phyloP scores from a whole-genome alignment of 768 basidiomycete genomes.

The Auriscalpium microsporum region DNA sequence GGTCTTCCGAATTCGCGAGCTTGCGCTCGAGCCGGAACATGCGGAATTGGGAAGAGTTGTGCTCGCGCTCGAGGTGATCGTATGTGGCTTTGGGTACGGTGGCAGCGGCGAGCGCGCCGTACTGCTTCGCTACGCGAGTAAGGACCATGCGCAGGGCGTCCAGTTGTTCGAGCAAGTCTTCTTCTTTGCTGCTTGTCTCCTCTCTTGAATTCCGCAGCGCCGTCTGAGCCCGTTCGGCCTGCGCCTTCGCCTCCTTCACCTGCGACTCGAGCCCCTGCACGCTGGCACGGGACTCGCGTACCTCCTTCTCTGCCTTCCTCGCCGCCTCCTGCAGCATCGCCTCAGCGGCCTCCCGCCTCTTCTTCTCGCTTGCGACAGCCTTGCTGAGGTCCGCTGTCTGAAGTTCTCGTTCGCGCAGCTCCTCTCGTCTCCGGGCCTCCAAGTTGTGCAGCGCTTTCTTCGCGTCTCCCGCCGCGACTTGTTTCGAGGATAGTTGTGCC shows the following conservation, averaged over 20 bases:
- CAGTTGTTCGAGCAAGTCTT: slow-evolving; percentile 39
- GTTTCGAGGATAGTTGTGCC: slow-evolving; percentile 40
- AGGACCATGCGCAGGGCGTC: slow-evolving; percentile 42
- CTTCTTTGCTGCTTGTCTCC: slow-evolving; percentile 31
- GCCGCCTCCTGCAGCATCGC: slow-evolving; percentile 33
- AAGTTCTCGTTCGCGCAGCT: slow-evolving; percentile 44
- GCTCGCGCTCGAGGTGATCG: slow-evolving; percentile 18
- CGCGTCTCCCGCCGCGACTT: slow-evolving; percentile 41
- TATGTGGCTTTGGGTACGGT: slow-evolving; percentile 18
- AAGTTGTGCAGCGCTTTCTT: slow-evolving; percentile 40
- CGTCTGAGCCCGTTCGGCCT: slow-evolving; percentile 27
- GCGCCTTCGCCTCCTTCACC: slow-evolving; percentile 29
- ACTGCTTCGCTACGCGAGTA: slow-evolving; percentile 40
- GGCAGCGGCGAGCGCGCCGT: slow-evolving; percentile 24
- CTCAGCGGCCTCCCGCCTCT: slow-evolving; percentile 41
- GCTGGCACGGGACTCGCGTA: slow-evolving; percentile 25
- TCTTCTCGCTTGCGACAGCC: slow-evolving; percentile 39
- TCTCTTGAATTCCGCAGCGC: slow-evolving; percentile 25
- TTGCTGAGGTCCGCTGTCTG: slow-evolving; percentile 51
- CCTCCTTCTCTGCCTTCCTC: slow-evolving; percentile 35
- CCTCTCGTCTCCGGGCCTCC: slow-evolving; percentile 47
- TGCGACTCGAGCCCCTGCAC: slow-evolving; percentile 28
- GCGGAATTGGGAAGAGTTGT: slow-evolving; percentile 35
- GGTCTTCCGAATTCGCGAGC: slow-evolving; percentile 57
- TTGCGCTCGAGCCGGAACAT: slow-evolving; percentile 55